Evolutionary conservation across 2,329 filamentous ascomycete species (phyloP), one percentile per base, ranked within the genome.

Genomic region (Calonectria honghensis): DNA sequence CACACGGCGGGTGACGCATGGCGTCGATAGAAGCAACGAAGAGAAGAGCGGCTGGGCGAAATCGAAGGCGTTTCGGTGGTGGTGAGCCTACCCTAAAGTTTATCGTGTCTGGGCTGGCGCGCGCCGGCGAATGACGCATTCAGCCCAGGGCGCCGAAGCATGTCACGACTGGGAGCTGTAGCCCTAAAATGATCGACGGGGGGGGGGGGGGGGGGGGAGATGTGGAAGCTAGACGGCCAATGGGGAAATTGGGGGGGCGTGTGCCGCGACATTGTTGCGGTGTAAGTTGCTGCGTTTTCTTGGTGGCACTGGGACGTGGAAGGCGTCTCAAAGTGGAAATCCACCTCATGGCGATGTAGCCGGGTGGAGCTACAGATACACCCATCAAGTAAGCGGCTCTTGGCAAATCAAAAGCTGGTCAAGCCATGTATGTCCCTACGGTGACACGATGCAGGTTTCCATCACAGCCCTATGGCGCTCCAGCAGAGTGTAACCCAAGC

Each of bases 171-270:
- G 61, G 39, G 18, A 48, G 31, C 51, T 32, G 59, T 68, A 72
- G 71, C 70, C 70, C 70, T 73, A 73, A 68, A 73, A 68, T 73
- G 70, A 73, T 73, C 65, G 70, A 45, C 70, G 54, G 54, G 52
- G 50, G n/a, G n/a, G n/a, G n/a, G n/a, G n/a, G n/a, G n/a, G n/a
- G n/a, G n/a, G n/a, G 24, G 24, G 50, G 35, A 52, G 63, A 35
- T 61, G 52, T 61, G 64, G 54, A 45, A 72, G 70, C 54, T 64
- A 64, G 45, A 24, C 57, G 16, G 32, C 57, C 57, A 61, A 61
- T 61, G 57, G 57, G 57, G 57, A 59, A 51, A 45, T 45, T 39
- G 48, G 18, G 14, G 18, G 64, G 37, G 41, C 18, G 61, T 65
- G 61, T 50, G 39, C 61, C 18, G 39, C n/a, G 61, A 48, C 41